Base-by-base conservation (phyloP, 23 red algal species). In the Gracilaria domingensis region DNA sequence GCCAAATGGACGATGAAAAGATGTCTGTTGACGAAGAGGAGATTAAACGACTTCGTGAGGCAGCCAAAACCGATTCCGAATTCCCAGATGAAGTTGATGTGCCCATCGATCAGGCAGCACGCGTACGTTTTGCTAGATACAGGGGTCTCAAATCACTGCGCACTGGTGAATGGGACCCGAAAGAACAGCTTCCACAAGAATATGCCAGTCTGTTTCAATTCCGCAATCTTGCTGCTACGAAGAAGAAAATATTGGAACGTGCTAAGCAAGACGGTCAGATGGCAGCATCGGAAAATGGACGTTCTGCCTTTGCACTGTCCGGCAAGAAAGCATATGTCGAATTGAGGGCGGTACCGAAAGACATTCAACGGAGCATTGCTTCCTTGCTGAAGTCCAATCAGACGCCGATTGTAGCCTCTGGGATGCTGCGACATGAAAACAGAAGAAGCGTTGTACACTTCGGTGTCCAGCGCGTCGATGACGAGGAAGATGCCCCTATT, bases 11-110 rank as follows among this genome's bases (percentile, higher is more conserved):
- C 32, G 85, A 95, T 44, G 64, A 85, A 71, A 66, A 80, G 20
- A 83, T 75, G 79, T 50, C 37, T 36, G 78, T 82, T 37, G 89
- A 93, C 44, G 84, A 80, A 71, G 90, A 82, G 0, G 86, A 95
- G 33, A 26, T 88, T 32, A 40, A 58, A 49, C 47, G 69, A 58
- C 66, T 85, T n/a, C 81, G 91, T n/a, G 69, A 78, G 12, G 81
- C 91, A 34, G 94, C 86, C 5, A 88, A 83, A 26, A 84, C 85
- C 20, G 87, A 99, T 70, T 28, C 82, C 8, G 29, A 85, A 17
- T 99, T 95, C 55, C 97, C 97, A n/a, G 97, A 99, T 62, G 97
- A 99, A 86, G 90, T 95, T 37, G 97, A 99, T 79, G 94, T 91
- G 39, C 97, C 97, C 0, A 56, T 86, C 0, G 91, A 96, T 87